These are phyloP conservation scores for Claviceps sp. DNA, from an alignment of 2,329 filamentous ascomycete genomes.

Conservation along the genomic window DNA sequence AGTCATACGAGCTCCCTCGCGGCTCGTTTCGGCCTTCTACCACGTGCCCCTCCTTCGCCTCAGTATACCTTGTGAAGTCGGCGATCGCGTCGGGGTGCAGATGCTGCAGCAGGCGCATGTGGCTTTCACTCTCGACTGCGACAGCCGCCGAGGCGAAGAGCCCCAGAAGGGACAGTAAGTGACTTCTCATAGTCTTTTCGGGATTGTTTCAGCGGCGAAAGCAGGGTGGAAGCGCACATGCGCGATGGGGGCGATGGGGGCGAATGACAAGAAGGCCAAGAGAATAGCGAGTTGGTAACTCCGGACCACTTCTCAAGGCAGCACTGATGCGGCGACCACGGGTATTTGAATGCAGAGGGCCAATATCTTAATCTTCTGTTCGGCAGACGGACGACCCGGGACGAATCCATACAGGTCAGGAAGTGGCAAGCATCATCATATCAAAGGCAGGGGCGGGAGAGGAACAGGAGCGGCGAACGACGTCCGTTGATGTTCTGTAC, in stretches of 20 bases:
- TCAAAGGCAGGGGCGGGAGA: too few relatives aligned
- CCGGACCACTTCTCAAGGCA: background rate
- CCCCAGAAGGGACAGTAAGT: slow-evolving; percentile 1
- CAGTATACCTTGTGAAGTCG: background rate
- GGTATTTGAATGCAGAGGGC: background rate
- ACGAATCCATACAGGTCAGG: background rate
- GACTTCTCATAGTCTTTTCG: background rate
- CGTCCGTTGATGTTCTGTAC: too few relatives aligned
- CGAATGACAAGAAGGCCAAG: background rate
- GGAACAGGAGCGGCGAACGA: too few relatives aligned
- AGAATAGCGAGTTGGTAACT: background rate
- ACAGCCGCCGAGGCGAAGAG: background rate
- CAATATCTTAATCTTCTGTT: background rate
- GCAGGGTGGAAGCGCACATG: background rate
- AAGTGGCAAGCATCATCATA: background rate
- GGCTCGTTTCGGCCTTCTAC: background rate
- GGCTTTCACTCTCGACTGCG: background rate
- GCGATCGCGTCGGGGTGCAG: background rate
- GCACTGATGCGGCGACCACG: background rate
- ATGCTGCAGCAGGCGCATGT: background rate
- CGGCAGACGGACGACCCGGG: background rate
- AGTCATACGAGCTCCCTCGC: background rate
- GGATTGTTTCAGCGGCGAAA: background rate
- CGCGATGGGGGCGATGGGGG: too few relatives aligned
- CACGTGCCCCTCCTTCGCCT: background rate